These are phyloP conservation scores for Eucalyptus victrix DNA, from an alignment of 345 rosid genomes.

Conservation along the genomic window DNA sequence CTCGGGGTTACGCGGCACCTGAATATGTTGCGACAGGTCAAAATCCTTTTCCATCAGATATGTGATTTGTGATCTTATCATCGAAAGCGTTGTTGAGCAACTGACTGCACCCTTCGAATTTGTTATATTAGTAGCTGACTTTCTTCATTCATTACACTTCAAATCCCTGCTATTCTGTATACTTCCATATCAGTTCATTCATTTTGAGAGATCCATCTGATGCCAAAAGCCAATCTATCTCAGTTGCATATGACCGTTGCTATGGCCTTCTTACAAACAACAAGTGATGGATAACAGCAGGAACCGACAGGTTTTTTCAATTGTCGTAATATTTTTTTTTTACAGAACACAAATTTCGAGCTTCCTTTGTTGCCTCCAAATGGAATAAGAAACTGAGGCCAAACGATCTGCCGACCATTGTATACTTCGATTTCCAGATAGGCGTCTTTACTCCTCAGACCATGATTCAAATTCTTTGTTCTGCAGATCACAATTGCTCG, in stretches of 20 bases:
- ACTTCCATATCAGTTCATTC: not conserved
- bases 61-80: not conserved
- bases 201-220: not conserved
- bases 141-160: not conserved
- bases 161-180: not conserved
- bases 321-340: not conserved
- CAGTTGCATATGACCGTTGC: not conserved
- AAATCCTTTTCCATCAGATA: not conserved
- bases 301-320: not conserved
- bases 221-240: not conserved
- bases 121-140: not conserved
- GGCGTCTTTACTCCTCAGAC: not conserved
- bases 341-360: not conserved
- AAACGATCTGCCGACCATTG: not conserved
- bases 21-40: slow-evolving; percentile 88
- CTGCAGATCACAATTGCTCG: not conserved
- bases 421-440: not conserved
- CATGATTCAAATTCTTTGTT: not conserved
- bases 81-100: not conserved
- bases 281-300: not conserved
- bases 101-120: not conserved
- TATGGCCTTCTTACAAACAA: not conserved
- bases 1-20: slow-evolving; percentile 89
- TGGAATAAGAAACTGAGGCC: not conserved
- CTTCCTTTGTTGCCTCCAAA: not conserved